Percentiles rank a stretch among this genome's conserved stretches.
These are phyloP conservation scores for Casaregolazyma lundiana DNA, from an alignment of 1,139 yeast species.

Conservation along the genomic window DNA sequence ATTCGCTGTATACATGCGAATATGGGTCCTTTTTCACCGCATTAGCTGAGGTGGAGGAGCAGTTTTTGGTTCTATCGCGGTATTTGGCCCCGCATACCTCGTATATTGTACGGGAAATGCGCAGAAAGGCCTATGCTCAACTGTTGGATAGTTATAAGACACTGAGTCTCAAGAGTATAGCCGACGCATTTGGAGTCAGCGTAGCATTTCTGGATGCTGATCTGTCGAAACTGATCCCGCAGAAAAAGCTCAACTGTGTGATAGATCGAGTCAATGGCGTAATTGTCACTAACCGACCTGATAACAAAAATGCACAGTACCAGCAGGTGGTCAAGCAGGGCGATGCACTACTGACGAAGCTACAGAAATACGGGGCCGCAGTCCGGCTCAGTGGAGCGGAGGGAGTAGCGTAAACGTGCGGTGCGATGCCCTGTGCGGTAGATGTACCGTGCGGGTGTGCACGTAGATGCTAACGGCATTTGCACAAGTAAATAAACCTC, in stretches of 20 bases:
- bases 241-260: conserved; percentile 88
- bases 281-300: conserved; percentile 93
- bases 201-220: conserved; percentile 74
- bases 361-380: conserved; percentile 96
- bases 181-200: conserved; percentile 83
- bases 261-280: conserved; percentile 95
- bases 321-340: conserved; percentile 87
- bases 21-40: conserved; percentile 76
- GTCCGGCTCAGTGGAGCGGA: conserved; percentile 94
- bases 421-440: too few species aligned
- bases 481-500: too few species aligned
- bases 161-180: conserved; percentile 86
- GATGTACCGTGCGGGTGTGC: too few species aligned
- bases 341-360: conserved; percentile 83
- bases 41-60: conserved; percentile 73
- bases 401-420: conserved; percentile 19
- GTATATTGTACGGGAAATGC: conserved; percentile 84
- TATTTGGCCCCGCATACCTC: conserved; percentile 75
- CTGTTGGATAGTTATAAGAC: conserved; percentile 91
- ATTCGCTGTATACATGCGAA: conserved; percentile 84
- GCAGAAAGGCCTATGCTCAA: conserved; percentile 94
- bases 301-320: conserved; percentile 91
- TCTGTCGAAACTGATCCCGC: conserved; percentile 85
- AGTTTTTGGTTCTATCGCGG: conserved; percentile 66
- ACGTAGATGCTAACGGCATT: too few species aligned